Evolutionary conservation across 2,329 filamentous ascomycete genomes (phyloP), one percentile per base, ranked within the genome.

Genomic region (Calonectria pseudoreteaudii): DNA sequence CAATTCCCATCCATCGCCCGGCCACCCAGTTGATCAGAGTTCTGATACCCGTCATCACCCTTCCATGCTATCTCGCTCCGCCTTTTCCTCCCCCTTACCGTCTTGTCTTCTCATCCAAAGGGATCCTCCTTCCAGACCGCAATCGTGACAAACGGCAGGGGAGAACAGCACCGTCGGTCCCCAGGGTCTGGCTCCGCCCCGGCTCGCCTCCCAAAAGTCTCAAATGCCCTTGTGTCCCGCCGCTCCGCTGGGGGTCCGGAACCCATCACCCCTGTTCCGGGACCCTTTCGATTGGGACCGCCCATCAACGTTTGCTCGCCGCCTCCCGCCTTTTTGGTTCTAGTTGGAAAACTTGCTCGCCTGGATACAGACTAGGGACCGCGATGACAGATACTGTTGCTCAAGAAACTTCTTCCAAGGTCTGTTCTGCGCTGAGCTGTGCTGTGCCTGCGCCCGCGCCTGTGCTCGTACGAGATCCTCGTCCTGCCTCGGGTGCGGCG

Each of bases 171-270:
- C 65, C 50, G 36, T 36, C 44, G n/a, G 71, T 71, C 70, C 72
- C 72, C 56, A 74, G 68, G 70, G 71, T 70, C 76, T 77, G 74
- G 78, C 78, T 77, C 76, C 73, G 73, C 76, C 75, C 73, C 69
- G 70, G 71, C 72, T 76, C 76, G 76, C 78, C 73, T 67, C 38
- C 49, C 71, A 58, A 66, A 69, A 66, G 74, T 70, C 68, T 79
- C 71, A 68, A 75, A 68, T 75, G 38, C 67, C 69, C 66, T 66
- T 36, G 47, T 49, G 58, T 53, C 60, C 66, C 65, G 65, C 53
- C 71, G 36, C 71, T 73, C 56, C 71, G 71, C 50, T 68, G 67
- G 66, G 60, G 52, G 50, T 34, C 58, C 71, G 66, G 71, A 65
- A 60, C 62, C 56, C 38, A 20, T 66, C 60, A 66, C 41, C 71